Evolutionary conservation across 768 basidiomycete genomes (phyloP).

Genomic region (Postia placenta): DNA sequence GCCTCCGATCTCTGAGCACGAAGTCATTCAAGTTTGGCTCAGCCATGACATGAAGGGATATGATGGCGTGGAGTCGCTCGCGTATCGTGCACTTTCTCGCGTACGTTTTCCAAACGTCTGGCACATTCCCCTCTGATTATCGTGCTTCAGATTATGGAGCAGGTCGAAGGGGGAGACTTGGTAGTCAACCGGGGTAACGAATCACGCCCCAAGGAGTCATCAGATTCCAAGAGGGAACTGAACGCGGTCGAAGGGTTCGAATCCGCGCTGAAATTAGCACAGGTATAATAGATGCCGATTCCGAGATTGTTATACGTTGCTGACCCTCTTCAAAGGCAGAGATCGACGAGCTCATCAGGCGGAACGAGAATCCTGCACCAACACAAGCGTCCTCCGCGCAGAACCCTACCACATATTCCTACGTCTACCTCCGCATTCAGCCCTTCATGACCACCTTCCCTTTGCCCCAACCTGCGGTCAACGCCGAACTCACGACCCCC

Average conservation of each 20-base stretch:
- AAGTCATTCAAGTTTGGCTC: conserved; percentile 94
- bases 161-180: conserved; percentile 89
- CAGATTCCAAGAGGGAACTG: conserved; percentile 55
- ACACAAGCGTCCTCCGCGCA: conserved; percentile 27
- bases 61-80: conserved; percentile 90
- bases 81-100: conserved; percentile 79
- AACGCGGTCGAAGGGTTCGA: conserved; percentile 83
- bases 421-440: conserved; percentile 91
- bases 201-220: conserved; percentile 56
- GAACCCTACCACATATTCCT: conserved; percentile 76
- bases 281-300: conserved; percentile 32
- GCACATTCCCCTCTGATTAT: background rate
- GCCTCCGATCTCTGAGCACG: conserved; percentile 96
- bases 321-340: conserved; percentile 48
- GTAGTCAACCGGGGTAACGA: conserved; percentile 81
- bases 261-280: conserved; percentile 77
- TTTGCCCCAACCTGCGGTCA: conserved; percentile 29
- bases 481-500: conserved; percentile 21
- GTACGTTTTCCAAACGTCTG: conserved; percentile 36
- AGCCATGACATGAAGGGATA: conserved; percentile 97
- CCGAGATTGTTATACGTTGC: background rate
- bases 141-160: conserved; percentile 71
- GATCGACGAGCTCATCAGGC: conserved; percentile 68
- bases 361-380: conserved; percentile 36
- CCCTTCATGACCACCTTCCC: conserved; percentile 64